Conservation (phyloP, 768 basidiomycete species). For the Agrocybe praecox region DNA sequence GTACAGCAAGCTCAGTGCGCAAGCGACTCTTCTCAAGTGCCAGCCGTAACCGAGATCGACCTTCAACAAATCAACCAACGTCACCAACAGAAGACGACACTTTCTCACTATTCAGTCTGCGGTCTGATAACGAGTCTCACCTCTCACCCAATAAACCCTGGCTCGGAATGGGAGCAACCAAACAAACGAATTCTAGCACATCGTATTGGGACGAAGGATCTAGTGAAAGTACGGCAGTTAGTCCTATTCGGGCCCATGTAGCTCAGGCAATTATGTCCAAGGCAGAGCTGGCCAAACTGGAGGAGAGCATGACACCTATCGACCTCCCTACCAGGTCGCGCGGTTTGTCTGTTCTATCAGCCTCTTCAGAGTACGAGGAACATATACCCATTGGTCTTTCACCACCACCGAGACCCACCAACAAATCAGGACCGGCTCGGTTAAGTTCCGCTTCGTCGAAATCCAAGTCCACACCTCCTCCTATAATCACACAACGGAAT, state of each 20-base stretch:
- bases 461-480: conserved; percentile 2
- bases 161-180: conserved; percentile 16
- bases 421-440: conserved; percentile 10
- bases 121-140: conserved; percentile 42
- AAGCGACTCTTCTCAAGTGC: conserved; percentile 70
- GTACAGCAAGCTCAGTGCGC: conserved; percentile 34
- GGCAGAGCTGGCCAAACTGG: conserved; percentile 63
- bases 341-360: conserved; percentile 39
- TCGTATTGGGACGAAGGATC: conserved; percentile 51
- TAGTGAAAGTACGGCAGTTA: conserved; percentile 36
- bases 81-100: conserved; percentile 49
- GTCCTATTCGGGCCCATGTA: conserved; percentile 41
- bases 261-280: conserved; percentile 72
- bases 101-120: conserved; percentile 56
- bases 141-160: conserved; percentile 25
- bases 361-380: conserved; percentile 34
- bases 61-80: conserved; percentile 49
- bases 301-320: conserved; percentile 37
- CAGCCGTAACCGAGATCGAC: conserved; percentile 48
- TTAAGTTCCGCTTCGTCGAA: conserved; percentile 9
- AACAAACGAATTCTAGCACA: conserved; percentile 23
- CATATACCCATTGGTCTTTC: conserved; percentile 23
- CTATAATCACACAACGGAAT: neutral
- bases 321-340: conserved; percentile 24
- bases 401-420: conserved; percentile 25